These are phyloP conservation scores for Globisporangium ultimum DNA, from an alignment of 352 stramenopile genomes.

Conservation along the genomic window DNA sequence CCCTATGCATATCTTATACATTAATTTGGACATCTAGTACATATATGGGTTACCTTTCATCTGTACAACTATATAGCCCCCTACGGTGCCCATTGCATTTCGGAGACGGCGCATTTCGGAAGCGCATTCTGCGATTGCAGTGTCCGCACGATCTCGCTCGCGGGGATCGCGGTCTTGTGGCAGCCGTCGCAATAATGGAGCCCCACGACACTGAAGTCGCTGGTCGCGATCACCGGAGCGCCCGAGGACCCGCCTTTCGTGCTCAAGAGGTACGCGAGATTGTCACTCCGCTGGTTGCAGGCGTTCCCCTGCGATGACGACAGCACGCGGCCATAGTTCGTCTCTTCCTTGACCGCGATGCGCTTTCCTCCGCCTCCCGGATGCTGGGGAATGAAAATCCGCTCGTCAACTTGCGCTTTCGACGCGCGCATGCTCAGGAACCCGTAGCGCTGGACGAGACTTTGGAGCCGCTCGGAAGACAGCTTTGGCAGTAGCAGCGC, in stretches of 20 bases:
- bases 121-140: constrained; percentile 15
- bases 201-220: constrained; percentile 36
- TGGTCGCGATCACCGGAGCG: constrained; percentile 35
- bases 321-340: constrained; percentile 22
- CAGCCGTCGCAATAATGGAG: constrained; percentile 58
- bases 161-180: constrained; percentile 35
- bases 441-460: constrained; percentile 29
- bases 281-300: constrained; percentile 31
- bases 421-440: constrained; percentile 45
- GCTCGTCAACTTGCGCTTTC: no score
- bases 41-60: no score
- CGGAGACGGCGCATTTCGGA: constrained; percentile 20
- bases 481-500: constrained; percentile 28
- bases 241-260: constrained; percentile 52
- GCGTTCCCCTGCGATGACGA: constrained; percentile 18
- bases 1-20: no score
- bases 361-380: no score
- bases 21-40: no score
- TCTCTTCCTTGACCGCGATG: constrained; percentile 37
- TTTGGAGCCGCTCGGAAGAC: constrained; percentile 7
- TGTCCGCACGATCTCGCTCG: constrained; percentile 25
- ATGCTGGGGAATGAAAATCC: no score
- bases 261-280: constrained; percentile 38
- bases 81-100: constrained; percentile 7
- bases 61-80: no score